Evolutionary conservation across 2,329 filamentous ascomycete species (phyloP).

Genomic region (Sclerotinia trifoliorum): DNA sequence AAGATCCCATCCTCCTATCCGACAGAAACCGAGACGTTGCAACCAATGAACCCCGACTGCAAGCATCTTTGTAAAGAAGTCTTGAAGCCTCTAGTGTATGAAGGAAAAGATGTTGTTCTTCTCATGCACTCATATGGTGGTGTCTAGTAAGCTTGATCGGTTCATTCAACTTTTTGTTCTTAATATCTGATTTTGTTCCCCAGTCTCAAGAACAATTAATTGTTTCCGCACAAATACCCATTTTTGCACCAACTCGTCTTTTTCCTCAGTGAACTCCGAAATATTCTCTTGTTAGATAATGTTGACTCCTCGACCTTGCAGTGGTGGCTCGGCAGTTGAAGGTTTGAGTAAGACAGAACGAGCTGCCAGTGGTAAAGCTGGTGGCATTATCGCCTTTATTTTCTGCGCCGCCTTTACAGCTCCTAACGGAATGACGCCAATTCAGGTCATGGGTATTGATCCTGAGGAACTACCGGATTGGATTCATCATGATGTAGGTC

Average conservation of each 20-base stretch:
- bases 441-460: background rate
- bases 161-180: background rate
- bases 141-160: background rate
- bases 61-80: background rate
- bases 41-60: background rate
- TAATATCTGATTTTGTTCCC: background rate
- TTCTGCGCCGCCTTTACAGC: background rate
- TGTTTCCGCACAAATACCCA: background rate
- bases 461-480: background rate
- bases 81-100: background rate
- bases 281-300: too few species aligned
- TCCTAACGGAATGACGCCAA: background rate
- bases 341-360: background rate
- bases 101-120: constrained; percentile 8
- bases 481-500: background rate
- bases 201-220: background rate
- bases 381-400: constrained; percentile 1
- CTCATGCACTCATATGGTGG: constrained; percentile 13
- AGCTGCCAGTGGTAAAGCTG: background rate
- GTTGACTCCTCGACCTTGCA: too few species aligned
- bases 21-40: background rate
- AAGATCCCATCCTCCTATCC: background rate
- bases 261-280: too few species aligned
- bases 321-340: background rate
- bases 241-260: too few species aligned